Percentiles rank a stretch among this genome's conserved stretches.
phyloP scores from a whole-genome alignment of 441 rosid species.

The Eruca vesicaria region DNA sequence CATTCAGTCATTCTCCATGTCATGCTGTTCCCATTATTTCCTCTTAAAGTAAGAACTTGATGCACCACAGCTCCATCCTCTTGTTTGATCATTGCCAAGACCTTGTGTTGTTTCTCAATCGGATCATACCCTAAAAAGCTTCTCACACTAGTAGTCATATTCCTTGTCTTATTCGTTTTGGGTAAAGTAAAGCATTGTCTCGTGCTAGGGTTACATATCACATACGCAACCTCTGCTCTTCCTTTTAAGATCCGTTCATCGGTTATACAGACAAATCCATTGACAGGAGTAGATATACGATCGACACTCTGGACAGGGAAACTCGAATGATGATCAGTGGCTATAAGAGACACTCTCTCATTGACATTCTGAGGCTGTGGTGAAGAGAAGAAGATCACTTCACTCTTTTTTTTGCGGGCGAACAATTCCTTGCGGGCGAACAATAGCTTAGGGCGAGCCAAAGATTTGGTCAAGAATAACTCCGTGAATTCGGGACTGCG shows the following conservation, averaged over 20 bases:
- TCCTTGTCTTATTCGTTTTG: neutral
- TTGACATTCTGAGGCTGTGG: too few species aligned
- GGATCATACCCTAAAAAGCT: neutral
- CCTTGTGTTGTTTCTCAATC: neutral
- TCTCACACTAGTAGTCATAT: neutral
- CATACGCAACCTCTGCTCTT: neutral
- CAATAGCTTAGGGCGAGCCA: neutral
- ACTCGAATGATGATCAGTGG: too few species aligned
- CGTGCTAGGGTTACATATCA: constrained; percentile 5
- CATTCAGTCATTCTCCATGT: neutral
- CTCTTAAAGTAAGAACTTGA: neutral
- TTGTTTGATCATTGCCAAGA: neutral
- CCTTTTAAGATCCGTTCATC: neutral
- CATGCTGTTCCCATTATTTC: neutral
- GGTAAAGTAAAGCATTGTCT: neutral
- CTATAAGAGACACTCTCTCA: too few species aligned
- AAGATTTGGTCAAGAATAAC: neutral
- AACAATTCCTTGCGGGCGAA: neutral
- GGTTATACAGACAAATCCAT: neutral
- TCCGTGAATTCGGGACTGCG: neutral
- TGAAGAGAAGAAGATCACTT: too few species aligned
- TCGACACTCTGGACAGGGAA: too few species aligned
- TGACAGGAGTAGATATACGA: too few species aligned
- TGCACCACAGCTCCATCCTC: neutral
- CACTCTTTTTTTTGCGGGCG: too few species aligned